Evolutionary conservation across 805 yeast species (phyloP).

Genomic region (Hanseniaspora thailandica): DNA sequence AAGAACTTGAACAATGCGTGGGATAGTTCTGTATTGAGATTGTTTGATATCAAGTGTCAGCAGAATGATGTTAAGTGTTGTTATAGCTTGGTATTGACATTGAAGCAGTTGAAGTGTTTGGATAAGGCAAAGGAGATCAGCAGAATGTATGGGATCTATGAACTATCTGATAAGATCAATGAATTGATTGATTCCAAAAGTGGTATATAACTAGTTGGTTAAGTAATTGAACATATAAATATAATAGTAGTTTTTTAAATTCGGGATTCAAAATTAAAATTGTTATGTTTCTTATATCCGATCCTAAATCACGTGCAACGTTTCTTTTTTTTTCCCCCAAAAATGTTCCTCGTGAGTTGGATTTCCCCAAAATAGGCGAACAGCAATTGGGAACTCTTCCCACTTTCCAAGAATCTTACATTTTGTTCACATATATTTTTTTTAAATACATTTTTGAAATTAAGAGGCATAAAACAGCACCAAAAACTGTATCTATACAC

Average conservation of each 20-base stretch:
- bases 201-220: constrained; percentile 19
- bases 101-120: constrained; percentile 67
- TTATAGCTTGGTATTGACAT: constrained; percentile 51
- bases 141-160: constrained; percentile 49
- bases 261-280: no score
- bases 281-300: neutral
- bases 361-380: no score
- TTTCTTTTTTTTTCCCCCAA: neutral
- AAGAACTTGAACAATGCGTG: constrained; percentile 42
- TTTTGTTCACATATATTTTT: no score
- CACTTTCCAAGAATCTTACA: no score
- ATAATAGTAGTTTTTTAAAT: no score
- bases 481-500: constrained; percentile 26
- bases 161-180: constrained; percentile 43
- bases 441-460: no score
- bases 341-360: no score
- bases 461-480: constrained; percentile 31
- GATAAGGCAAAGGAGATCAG: constrained; percentile 78
- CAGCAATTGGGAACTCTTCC: no score
- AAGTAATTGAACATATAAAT: no score
- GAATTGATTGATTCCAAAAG: constrained; percentile 38
- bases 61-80: constrained; percentile 57
- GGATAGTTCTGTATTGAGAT: constrained; percentile 66
- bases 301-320: neutral
- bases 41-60: constrained; percentile 63